Conservation (phyloP, 768 basidiomycete species). For the Psilocybe cyanescens region DNA sequence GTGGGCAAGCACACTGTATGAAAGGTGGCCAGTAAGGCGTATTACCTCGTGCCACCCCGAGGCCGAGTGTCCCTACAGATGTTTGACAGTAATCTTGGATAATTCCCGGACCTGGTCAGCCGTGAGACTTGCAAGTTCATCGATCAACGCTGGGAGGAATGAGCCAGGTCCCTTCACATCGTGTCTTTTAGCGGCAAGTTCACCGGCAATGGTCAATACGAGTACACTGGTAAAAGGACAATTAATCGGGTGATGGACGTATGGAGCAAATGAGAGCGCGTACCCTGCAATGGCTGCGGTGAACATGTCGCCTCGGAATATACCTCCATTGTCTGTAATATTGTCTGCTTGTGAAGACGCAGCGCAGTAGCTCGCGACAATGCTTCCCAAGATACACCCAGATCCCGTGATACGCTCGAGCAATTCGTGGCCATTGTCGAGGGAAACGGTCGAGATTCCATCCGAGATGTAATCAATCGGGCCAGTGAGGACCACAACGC, state of each 20-base stretch:
- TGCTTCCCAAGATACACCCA: conserved; percentile 83
- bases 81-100: conserved; percentile 35
- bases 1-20: background rate
- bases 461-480: conserved; percentile 84
- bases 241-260: conserved; percentile 7
- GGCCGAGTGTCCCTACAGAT: background rate
- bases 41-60: conserved; percentile 5
- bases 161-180: conserved; percentile 66
- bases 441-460: conserved; percentile 66
- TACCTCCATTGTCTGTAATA: conserved; percentile 33
- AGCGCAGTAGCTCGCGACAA: conserved; percentile 81
- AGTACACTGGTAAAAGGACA: conserved; percentile 45
- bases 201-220: conserved; percentile 64
- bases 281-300: conserved; percentile 79
- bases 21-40: background rate
- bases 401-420: conserved; percentile 88
- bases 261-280: conserved; percentile 22
- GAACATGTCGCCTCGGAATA: conserved; percentile 82
- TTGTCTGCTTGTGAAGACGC: conserved; percentile 42
- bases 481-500: conserved; percentile 83
- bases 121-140: conserved; percentile 49
- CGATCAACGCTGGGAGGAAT: conserved; percentile 67
- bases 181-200: conserved; percentile 52
- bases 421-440: conserved; percentile 74
- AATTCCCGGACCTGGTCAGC: conserved; percentile 33